Percentiles rank a stretch among this genome's conserved stretches.
phyloP scores from a whole-genome alignment of 768 basidiomycete species.

The Tricholoma matsutake region DNA sequence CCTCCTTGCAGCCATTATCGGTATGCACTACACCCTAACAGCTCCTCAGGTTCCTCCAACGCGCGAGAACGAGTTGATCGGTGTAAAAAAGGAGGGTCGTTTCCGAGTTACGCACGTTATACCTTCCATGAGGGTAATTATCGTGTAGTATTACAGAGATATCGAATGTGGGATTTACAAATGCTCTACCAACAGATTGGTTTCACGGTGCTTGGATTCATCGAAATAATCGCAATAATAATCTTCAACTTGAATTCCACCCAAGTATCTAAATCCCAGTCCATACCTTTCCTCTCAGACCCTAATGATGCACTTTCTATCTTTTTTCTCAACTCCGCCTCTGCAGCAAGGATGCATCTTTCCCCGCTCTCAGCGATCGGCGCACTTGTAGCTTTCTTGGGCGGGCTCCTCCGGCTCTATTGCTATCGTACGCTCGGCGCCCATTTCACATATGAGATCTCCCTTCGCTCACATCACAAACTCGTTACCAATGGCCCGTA shows the following conservation, averaged over 20 bases:
- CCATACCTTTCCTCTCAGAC: too few species aligned
- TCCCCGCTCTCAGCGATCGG: background rate
- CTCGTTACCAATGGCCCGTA: conserved; percentile 27
- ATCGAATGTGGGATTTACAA: background rate
- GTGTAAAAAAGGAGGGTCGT: too few species aligned
- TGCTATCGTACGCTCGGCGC: conserved; percentile 25
- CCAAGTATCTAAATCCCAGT: background rate
- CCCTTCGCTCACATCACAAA: conserved; percentile 19
- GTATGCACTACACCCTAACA: too few species aligned
- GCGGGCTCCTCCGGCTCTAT: conserved; percentile 14
- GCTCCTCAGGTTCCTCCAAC: too few species aligned
- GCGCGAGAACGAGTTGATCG: too few species aligned
- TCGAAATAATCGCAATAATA: background rate
- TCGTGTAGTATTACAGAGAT: background rate
- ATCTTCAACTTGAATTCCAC: too few species aligned
- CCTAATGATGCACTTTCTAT: too few species aligned
- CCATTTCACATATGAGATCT: conserved; percentile 28
- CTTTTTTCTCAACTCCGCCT: background rate
- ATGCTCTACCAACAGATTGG: background rate
- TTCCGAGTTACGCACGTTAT: background rate
- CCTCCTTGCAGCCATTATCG: too few species aligned
- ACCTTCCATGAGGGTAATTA: background rate
- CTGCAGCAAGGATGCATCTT: background rate
- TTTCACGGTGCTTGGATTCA: background rate
- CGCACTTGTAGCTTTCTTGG: background rate